Evolutionary conservation across 139 green algal species (phyloP).

Genomic region (Desmodesmus armatus): DNA sequence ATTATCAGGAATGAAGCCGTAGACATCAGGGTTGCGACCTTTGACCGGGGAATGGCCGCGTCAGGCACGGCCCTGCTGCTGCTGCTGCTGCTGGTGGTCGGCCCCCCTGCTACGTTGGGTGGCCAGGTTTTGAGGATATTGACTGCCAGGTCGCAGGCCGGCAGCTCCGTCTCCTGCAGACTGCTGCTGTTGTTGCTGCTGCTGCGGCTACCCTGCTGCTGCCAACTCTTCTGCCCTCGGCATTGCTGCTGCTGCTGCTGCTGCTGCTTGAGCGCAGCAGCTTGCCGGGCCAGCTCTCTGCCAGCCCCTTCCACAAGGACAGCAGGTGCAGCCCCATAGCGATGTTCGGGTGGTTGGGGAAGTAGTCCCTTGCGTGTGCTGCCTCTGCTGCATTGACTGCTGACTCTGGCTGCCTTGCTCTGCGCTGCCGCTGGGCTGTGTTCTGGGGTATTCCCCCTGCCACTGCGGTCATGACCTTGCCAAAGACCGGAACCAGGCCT

Average conservation of each 20-base stretch:
- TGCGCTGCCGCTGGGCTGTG: not conserved
- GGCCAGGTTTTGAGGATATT: not conserved
- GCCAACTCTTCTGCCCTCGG: no score
- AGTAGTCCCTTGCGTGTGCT: no score
- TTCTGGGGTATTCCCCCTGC: not conserved
- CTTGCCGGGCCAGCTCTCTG: not conserved
- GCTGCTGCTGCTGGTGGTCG: conserved; percentile 7
- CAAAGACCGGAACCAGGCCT: not conserved
- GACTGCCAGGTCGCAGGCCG: not conserved
- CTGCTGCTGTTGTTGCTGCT: no score
- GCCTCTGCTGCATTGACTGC: no score
- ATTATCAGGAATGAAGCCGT: not conserved
- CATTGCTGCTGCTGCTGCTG: conserved; percentile 1
- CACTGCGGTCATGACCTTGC: not conserved
- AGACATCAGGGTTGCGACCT: not conserved
- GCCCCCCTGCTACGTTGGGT: not conserved
- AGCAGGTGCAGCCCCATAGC: not conserved
- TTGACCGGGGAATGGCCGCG: not conserved
- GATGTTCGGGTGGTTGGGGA: not conserved
- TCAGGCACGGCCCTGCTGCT: not conserved
- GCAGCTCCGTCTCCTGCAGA: not conserved
- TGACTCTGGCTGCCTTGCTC: no score
- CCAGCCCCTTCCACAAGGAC: not conserved
- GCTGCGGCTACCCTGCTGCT: no score
- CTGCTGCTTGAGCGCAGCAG: not conserved